Conservation (phyloP, 495 filamentous ascomycete species). For the Xylaria intraflava region DNA sequence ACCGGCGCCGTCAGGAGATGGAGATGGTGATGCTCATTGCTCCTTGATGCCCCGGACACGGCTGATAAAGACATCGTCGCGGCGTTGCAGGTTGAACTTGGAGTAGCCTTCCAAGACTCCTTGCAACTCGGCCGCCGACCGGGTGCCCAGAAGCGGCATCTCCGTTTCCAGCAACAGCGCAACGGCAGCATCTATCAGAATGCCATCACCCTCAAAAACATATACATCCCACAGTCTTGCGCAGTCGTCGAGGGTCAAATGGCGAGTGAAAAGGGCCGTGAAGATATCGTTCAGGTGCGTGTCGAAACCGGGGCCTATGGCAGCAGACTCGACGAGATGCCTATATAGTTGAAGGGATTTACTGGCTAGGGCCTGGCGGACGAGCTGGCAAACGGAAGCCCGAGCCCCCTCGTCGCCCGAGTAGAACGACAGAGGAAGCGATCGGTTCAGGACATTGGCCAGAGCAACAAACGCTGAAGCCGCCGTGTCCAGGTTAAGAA, state of each 20-base stretch:
- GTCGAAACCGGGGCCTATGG: slow-evolving; percentile 34
- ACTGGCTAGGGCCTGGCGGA: slow-evolving; percentile 61
- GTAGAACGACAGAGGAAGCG: slow-evolving; percentile 81
- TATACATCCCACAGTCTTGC: slow-evolving; percentile 88
- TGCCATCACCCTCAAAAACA: slow-evolving; percentile 84
- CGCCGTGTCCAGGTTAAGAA: slow-evolving; percentile 70
- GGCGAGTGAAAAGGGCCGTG: slow-evolving; percentile 46
- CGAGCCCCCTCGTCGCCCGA: slow-evolving; percentile 69
- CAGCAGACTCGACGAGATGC: slow-evolving; percentile 51
- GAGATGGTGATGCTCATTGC: background rate
- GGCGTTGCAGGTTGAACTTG: background rate
- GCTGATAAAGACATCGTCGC: slow-evolving; percentile 4
- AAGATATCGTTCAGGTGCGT: slow-evolving; percentile 48
- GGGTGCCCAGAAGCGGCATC: slow-evolving; percentile 34
- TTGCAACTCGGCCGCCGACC: slow-evolving; percentile 27
- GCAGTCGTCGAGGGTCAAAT: slow-evolving; percentile 60
- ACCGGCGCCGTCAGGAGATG: background rate
- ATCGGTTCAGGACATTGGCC: slow-evolving; percentile 82
- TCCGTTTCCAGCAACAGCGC: slow-evolving; percentile 54
- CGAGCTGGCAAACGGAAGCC: slow-evolving; percentile 61
- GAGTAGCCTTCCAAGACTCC: slow-evolving; percentile 16
- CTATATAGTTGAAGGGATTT: slow-evolving; percentile 65
- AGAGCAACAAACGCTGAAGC: slow-evolving; percentile 72
- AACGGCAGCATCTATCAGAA: slow-evolving; percentile 72
- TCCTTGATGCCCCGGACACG: background rate